Base-by-base conservation (phyloP, 1,139 yeast genomes). In the Geotrichum histeridarum region DNA sequence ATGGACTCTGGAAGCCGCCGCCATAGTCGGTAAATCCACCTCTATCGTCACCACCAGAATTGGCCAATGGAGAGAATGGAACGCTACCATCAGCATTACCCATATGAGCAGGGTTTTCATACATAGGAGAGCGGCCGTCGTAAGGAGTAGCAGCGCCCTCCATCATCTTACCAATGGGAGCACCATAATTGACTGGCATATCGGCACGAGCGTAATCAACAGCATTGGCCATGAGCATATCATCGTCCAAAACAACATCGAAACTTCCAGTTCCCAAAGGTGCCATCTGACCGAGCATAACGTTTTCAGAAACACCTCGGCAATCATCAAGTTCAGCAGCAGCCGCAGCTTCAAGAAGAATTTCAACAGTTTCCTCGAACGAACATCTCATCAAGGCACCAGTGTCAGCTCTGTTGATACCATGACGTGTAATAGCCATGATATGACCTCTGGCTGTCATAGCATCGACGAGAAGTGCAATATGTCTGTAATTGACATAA, bases 371-470 rank as follows among this genome's bases (percentile, higher is more conserved):
- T 73, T 94, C 99, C 76, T 94, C 99, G 77, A 94, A 94, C 51
- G 99, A 93, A 77, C 97, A 93, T 74, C 99, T 83, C 99, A 94
- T 94, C 68, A 94, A 79, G 1, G 99, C 99, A 75, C 99, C 99
- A 36, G 99, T 94, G 63, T 93, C 97, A 38, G 96, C 88, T 75
- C 99, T 85, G 72, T 94, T 94, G 73, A 94, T 93, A 81, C 99
- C 99, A 70, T 93, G 99, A 80, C 99, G 95, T 52, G 99, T 93
- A 65, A 94, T 93, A 38, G 99, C 98, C 89, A 94, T 93, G 73
- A 94, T 79, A 69, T 93, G 96, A 67, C 99, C 99, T 71, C 96
- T 86, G 49, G 96, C 87, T 1, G 99, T 94, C 99, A 94, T 94
- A 33, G 91, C 95, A 76, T 94, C 99, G 56, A 93, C 98, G 66